Percentiles rank a stretch among this genome's conserved stretches.
Conservation (phyloP, 208 protist genomes). For the Crithidia mellificae region DNA sequence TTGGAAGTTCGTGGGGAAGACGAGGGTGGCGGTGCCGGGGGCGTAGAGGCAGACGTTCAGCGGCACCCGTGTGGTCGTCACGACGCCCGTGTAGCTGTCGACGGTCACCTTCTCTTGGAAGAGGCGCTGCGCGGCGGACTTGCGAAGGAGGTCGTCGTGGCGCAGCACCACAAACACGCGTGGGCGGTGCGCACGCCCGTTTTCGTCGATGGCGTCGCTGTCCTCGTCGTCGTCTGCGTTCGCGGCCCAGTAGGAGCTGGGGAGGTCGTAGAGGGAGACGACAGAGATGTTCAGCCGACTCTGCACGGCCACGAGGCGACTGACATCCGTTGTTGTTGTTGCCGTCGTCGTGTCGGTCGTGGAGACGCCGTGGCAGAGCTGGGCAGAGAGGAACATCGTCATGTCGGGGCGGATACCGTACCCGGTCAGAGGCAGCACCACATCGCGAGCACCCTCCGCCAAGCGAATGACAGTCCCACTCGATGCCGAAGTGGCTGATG, state of each 20-base stretch:
- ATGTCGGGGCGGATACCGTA: slow-evolving; percentile 68
- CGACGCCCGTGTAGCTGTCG: slow-evolving; percentile 11
- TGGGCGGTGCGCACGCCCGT: slow-evolving; percentile 13
- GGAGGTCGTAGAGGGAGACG: slow-evolving; percentile 63
- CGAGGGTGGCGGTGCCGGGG: slow-evolving; percentile 46
- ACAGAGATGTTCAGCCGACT: slow-evolving; percentile 65
- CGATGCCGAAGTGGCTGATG: slow-evolving; percentile 13
- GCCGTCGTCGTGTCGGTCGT: not conserved
- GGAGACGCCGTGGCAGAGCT: slow-evolving; percentile 37
- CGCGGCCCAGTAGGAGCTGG: slow-evolving; percentile 41
- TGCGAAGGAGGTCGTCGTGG: slow-evolving; percentile 32
- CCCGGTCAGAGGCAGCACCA: slow-evolving; percentile 63
- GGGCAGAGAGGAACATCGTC: slow-evolving; percentile 49
- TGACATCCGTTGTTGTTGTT: not conserved
- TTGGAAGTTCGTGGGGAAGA: slow-evolving; percentile 55
- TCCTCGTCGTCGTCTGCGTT: not conserved
- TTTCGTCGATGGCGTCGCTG: not conserved
- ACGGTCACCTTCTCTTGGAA: slow-evolving; percentile 31
- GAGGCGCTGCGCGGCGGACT: slow-evolving; percentile 36
- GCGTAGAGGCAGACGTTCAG: slow-evolving; percentile 69
- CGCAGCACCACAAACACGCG: slow-evolving; percentile 48
- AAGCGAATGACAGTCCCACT: slow-evolving; percentile 42
- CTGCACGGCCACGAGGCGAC: slow-evolving; percentile 29
- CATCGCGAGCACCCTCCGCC: slow-evolving; percentile 49
- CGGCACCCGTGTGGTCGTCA: slow-evolving; percentile 36